Base-by-base conservation (phyloP, 1,284 basidiomycete species). In the Leucoagaricus sp. region DNA sequence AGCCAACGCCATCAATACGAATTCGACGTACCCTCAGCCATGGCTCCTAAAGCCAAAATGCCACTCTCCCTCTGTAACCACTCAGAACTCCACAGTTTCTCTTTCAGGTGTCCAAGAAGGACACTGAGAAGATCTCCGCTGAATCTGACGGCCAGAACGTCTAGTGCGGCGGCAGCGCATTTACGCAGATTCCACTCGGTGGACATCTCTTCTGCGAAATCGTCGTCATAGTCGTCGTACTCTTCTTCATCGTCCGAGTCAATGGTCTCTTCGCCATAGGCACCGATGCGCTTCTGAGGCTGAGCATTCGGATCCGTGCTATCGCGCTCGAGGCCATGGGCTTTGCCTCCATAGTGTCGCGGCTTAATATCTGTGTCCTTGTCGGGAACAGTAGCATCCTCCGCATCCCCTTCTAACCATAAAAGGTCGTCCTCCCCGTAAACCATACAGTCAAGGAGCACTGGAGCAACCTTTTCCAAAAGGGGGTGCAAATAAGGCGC, bases 161-260 rank as follows among this genome's bases (percentile, higher is more conserved):
- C 97, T 58, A 99, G 80, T 1, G 97, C 97, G 0, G 97, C 97
- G 0, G 97, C 97, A 1, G 94, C 94, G 70, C 97, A 99, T 76
- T 99, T 99, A 63, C 97, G 84, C 61, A 99, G 78, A 74, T 99
- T 99, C 97, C 97, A 99, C 71, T 98, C 95, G 8, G 94, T 96
- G n/a, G 92, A 89, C 77, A 93, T 92, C 67, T 98, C 96, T 61
- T 99, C 96, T 8, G 95, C 94, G 64, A 96, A 94, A 60, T 96
- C 93, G 38, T 95, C 92, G 56, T 93, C 91, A 60, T 96, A 91
- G 50, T 91, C 82, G 63, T 94, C 85, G 57, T 94, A 89, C 58
- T 94, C 89, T 19, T 89, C 87, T 8, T 95, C 91, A 1, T 96
- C 93, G 10, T 94, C 91, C 3, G 87, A 88, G 46, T 76, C 87